Conservation (phyloP, 2,329 filamentous ascomycete species). For the Beauveria caledonica region DNA sequence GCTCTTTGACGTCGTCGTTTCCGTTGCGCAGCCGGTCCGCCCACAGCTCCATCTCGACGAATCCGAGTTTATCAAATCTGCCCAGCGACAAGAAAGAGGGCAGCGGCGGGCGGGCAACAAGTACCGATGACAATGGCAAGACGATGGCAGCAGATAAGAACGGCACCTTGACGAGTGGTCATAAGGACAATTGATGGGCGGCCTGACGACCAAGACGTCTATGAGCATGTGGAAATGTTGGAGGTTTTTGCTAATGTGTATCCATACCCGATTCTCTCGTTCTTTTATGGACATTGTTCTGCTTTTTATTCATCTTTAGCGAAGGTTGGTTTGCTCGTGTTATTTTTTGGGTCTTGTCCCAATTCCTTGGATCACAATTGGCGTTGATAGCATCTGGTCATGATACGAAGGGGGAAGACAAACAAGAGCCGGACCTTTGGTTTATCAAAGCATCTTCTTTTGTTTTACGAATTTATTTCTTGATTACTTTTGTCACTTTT, state of each 20-base stretch:
- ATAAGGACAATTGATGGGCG: not conserved
- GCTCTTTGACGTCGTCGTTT: conserved; percentile 5
- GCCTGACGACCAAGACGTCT: not conserved
- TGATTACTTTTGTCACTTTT: not conserved
- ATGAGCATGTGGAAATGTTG: not conserved
- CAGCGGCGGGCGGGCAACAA: not conserved
- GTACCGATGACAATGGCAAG: not conserved
- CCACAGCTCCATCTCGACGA: not conserved
- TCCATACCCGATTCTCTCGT: not conserved
- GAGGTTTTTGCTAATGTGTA: not conserved
- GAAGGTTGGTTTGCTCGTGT: not conserved
- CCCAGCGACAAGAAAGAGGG: not conserved
- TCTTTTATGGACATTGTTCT: not conserved
- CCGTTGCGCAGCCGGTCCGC: not conserved
- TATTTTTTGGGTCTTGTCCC: not conserved
- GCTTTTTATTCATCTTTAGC: not conserved
- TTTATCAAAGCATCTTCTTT: not conserved
- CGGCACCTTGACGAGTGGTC: not conserved
- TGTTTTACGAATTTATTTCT: not conserved
- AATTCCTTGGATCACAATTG: not conserved
- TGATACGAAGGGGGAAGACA: not conserved
- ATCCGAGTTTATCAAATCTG: not conserved
- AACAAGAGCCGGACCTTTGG: not conserved
- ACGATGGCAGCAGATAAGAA: not conserved
- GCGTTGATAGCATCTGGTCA: not conserved